Evolutionary conservation across 495 filamentous ascomycete species (phyloP), one percentile per base, ranked within the genome.

Genomic region (Articulospora tetracladia): DNA sequence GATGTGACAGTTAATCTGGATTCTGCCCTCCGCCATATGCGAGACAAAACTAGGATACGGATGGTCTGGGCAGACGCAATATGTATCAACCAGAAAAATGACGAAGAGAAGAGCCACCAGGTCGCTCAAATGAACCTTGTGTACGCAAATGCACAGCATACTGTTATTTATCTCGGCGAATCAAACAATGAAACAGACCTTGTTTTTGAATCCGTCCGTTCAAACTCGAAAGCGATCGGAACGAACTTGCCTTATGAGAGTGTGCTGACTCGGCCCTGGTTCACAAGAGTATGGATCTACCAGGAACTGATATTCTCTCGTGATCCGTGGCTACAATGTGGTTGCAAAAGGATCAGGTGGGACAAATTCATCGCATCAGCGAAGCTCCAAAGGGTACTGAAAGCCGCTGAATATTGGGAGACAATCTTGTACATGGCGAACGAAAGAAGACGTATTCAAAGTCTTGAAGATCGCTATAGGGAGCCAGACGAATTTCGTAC

Each of bases 291-390:
- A 12, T 68, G 66, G 66, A 46, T 68, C 22, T 57, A 61, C 34
- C 66, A 68, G 23, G 66, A 68, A 57, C 22, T 68, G 41, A 51
- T 65, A 13, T 52, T 63, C 24, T 67, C 65, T 1, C 26, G 22
- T n/a, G 51, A 59, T 27, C 58, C 65, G 1, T 67, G 62, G 65
- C 53, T 67, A 6, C 65, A 67, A 48, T 65, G 65, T 57, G 65
- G 65, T n/a, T 2, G n/a, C 11, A 32, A 19, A 1, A 41, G 59
- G 13, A 55, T 66, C 6, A 39, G 63, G 17, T 66, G 66, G 66
- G 23, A 56, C 3, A 24, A 8, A 8, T 27, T 56, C 24, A n/a
- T 8, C 13, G 11, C 17, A 56, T 24, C 28, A n/a, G 11, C n/a
- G 30, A 24, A 15, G 20, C 13, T 32, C 13, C 34, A 44, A 22